These are phyloP conservation scores for Gypsophila paniculata DNA, from an alignment of 179 eudicot species.

Conservation along the genomic window DNA sequence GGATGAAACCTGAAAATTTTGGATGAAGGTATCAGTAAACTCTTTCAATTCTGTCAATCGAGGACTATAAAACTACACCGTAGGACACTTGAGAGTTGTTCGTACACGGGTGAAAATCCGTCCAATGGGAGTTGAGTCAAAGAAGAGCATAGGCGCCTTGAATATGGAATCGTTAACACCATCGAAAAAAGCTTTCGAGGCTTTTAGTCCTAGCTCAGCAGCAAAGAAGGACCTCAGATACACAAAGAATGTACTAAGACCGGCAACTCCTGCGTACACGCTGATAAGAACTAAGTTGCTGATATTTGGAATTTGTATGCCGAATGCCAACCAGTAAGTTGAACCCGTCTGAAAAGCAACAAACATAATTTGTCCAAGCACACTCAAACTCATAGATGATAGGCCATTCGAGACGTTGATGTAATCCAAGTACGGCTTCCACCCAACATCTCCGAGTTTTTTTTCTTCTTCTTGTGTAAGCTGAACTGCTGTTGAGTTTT, in stretches of 20 bases:
- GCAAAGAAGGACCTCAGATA: conserved; percentile 10
- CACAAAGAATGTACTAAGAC: conserved; percentile 10
- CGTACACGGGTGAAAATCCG: conserved; percentile 50
- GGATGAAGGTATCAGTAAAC: neutral
- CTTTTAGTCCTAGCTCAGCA: conserved; percentile 12
- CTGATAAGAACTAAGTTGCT: conserved; percentile 1
- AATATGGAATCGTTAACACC: conserved; percentile 43
- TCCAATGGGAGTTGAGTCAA: conserved; percentile 57
- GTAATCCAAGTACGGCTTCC: conserved; percentile 16
- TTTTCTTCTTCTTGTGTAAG: conserved; percentile 15
- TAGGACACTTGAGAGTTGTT: conserved; percentile 14
- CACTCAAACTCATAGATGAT: neutral
- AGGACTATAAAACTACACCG: neutral
- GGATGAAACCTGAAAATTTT: conserved; percentile 24
- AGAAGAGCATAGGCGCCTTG: conserved; percentile 54
- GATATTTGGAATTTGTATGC: neutral
- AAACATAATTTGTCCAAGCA: neutral
- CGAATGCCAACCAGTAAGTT: conserved; percentile 16
- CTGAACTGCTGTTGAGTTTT: neutral
- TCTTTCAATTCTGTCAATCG: too few species aligned
- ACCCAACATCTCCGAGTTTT: conserved; percentile 13
- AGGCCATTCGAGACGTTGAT: conserved; percentile 6
- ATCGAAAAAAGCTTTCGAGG: conserved; percentile 29
- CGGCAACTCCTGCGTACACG: neutral
- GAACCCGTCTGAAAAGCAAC: neutral